Evolutionary conservation across 2,329 filamentous ascomycete species (phyloP).

Genomic region (Cylindrodendrum hubeiense): DNA sequence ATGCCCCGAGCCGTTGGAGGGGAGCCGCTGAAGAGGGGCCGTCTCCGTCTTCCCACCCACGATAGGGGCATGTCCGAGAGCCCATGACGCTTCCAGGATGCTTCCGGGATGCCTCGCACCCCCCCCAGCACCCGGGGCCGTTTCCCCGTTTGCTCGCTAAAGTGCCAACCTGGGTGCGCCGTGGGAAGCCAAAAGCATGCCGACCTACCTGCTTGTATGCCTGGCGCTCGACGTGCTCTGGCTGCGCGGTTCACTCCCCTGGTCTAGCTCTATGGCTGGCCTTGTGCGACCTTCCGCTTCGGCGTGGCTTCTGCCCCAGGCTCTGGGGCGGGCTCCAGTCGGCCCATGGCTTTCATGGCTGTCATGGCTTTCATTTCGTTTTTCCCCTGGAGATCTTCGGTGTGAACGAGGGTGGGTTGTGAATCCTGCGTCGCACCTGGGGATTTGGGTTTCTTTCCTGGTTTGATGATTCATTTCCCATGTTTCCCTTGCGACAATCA

Average conservation of each 20-base stretch:
- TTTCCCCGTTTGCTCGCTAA: slow-evolving; percentile 3
- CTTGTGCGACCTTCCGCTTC: background rate
- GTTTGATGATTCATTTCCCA: background rate
- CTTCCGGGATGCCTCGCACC: background rate
- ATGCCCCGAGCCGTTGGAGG: too few relatives aligned
- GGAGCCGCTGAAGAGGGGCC: too few relatives aligned
- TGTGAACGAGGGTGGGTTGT: background rate
- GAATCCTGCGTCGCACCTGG: background rate
- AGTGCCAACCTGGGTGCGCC: too few relatives aligned
- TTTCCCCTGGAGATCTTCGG: background rate
- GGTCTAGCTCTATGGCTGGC: background rate
- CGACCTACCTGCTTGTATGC: too few relatives aligned
- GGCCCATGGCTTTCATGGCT: too few relatives aligned
- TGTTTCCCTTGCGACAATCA: background rate
- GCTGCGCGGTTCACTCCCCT: background rate
- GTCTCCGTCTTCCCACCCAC: background rate
- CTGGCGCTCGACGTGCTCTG: background rate
- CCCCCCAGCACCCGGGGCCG: background rate
- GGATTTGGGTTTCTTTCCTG: background rate
- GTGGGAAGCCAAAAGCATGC: background rate
- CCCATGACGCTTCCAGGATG: background rate
- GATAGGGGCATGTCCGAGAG: background rate
- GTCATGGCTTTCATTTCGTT: background rate
- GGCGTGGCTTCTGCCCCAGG: background rate
- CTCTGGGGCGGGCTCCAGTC: too few relatives aligned